These are phyloP conservation scores for Botrytis cinerea DNA, from an alignment of 2,329 filamentous ascomycete species.

Conservation along the genomic window DNA sequence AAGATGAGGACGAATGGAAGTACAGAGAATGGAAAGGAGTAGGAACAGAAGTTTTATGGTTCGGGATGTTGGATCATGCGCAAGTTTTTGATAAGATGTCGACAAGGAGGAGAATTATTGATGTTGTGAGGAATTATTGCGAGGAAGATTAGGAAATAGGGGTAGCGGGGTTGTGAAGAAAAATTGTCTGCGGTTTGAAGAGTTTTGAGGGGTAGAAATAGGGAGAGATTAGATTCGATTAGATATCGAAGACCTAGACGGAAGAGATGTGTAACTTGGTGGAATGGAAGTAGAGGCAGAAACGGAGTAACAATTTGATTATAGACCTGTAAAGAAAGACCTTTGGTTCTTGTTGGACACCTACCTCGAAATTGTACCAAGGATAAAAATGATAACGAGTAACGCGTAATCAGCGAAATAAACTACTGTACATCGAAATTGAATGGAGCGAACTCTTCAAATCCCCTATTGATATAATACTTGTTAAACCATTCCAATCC, in stretches of 20 bases:
- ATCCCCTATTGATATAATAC: not conserved
- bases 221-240: not conserved
- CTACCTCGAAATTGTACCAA: not conserved
- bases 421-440: no score
- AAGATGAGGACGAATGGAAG: constrained; percentile 38
- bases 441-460: no score
- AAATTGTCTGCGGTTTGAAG: not conserved
- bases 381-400: not conserved
- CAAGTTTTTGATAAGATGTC: constrained; percentile 51
- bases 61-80: constrained; percentile 56
- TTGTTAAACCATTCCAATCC: not conserved
- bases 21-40: constrained; percentile 39
- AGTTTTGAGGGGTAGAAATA: not conserved
- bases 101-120: constrained; percentile 42
- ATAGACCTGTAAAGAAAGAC: not conserved
- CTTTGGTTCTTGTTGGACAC: not conserved
- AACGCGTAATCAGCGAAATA: no score
- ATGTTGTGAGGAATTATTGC: constrained; percentile 40
- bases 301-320: not conserved
- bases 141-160: constrained; percentile 10
- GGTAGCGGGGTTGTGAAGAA: not conserved
- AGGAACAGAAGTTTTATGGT: constrained; percentile 55
- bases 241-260: not conserved
- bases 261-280: not conserved
- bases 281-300: not conserved